These are phyloP conservation scores for Alternaria triticimaculans DNA, from an alignment of 2,329 filamentous ascomycete genomes.

Conservation along the genomic window DNA sequence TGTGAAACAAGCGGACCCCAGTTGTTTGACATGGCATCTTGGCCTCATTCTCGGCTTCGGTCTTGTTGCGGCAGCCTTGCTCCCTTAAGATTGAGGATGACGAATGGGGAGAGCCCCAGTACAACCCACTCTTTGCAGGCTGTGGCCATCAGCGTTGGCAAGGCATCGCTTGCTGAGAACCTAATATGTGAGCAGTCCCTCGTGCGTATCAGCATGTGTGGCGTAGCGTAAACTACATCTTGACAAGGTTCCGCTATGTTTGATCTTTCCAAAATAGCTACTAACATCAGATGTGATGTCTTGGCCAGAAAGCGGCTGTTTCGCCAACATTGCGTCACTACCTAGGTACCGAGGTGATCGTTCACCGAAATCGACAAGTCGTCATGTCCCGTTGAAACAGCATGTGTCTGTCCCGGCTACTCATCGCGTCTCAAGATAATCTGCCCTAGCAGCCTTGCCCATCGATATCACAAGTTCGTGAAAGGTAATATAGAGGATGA, in stretches of 20 bases:
- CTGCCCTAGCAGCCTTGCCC: neutral
- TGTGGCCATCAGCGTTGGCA: neutral
- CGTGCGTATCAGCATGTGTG: neutral
- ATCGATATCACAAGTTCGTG: neutral
- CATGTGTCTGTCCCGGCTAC: neutral
- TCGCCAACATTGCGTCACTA: neutral
- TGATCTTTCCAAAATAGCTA: neutral
- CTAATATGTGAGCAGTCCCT: neutral
- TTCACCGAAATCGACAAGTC: neutral
- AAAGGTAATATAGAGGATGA: neutral
- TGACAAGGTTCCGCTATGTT: neutral
- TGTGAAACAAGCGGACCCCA: slow-evolving; percentile 11
- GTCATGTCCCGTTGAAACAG: neutral
- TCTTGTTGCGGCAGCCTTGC: slow-evolving; percentile 2
- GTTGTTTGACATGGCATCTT: slow-evolving; percentile 13
- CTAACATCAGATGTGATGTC: neutral
- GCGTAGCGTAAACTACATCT: neutral
- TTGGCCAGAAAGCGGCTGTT: neutral
- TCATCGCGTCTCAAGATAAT: neutral
- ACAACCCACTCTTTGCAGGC: neutral
- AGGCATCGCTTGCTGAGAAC: neutral
- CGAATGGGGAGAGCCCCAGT: neutral
- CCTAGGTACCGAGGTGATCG: neutral
- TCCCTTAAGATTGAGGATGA: neutral
- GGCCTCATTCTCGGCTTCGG: slow-evolving; percentile 2